Conservation (phyloP, 2,329 filamentous ascomycete genomes). For the Trichoderma sp. region DNA sequence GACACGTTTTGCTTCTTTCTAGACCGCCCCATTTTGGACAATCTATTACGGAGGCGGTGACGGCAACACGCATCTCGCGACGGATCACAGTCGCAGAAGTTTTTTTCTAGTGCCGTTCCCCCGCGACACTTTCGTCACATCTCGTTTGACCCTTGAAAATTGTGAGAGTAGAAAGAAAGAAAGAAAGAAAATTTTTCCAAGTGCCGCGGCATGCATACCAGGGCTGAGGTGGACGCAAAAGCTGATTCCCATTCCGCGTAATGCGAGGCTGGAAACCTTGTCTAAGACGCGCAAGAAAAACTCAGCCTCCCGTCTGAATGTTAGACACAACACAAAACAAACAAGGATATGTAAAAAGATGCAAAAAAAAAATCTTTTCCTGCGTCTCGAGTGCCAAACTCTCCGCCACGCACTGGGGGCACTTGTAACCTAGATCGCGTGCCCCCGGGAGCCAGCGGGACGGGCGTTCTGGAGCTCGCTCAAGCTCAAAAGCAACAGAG, state of each 20-base stretch:
- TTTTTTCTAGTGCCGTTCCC: not conserved
- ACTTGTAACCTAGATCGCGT: slow-evolving; percentile 6
- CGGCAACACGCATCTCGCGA: not conserved
- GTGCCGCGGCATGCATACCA: not conserved
- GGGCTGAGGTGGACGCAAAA: not conserved
- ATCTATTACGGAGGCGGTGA: slow-evolving; percentile 6
- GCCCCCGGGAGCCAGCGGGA: slow-evolving; percentile 12
- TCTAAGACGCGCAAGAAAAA: not conserved
- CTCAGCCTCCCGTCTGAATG: not conserved
- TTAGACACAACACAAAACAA: not conserved
- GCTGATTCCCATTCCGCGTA: not conserved
- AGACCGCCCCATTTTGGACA: not conserved
- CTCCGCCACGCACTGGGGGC: not conserved
- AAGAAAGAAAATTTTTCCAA: not conserved
- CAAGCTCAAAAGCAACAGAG: not conserved
- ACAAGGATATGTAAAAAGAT: not conserved
- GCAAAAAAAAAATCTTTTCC: not conserved
- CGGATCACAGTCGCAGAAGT: not conserved
- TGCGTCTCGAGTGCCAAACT: not conserved
- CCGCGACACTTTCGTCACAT: not conserved
- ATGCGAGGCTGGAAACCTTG: not conserved
- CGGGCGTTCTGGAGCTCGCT: not conserved
- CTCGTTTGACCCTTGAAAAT: not conserved
- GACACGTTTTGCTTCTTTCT: not conserved
- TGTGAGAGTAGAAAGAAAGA: not conserved